Evolutionary conservation across 2,329 filamentous ascomycete genomes (phyloP).

Genomic region (Paraphaeosphaeria minitans): DNA sequence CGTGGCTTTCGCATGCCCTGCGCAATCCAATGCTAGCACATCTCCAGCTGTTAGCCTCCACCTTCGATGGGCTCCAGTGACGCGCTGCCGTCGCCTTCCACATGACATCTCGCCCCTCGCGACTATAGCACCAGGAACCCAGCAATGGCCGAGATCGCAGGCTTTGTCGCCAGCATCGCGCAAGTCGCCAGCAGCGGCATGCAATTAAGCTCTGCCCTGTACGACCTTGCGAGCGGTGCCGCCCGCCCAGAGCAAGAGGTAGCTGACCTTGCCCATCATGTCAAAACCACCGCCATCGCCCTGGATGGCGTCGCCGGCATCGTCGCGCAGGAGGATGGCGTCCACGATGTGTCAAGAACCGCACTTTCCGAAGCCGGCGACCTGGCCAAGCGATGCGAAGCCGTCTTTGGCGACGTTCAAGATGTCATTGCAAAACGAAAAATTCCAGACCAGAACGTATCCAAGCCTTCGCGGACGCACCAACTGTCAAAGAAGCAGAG

Average conservation of each 20-base stretch:
- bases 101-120: slow-evolving; percentile 8
- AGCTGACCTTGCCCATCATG: slow-evolving; percentile 30
- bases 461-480: slow-evolving; percentile 18
- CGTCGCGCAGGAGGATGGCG: slow-evolving; percentile 23
- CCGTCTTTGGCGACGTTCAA: slow-evolving; percentile 32
- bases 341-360: slow-evolving; percentile 23
- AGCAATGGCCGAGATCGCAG: slow-evolving; percentile 32
- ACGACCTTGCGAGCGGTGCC: slow-evolving; percentile 27
- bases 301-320: slow-evolving; percentile 30
- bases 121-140: slow-evolving; percentile 1
- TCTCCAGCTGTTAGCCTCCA: background rate
- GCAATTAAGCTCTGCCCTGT: slow-evolving; percentile 30
- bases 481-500: slow-evolving; percentile 34
- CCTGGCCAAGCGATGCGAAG: slow-evolving; percentile 31
- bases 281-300: slow-evolving; percentile 31
- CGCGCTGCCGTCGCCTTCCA: slow-evolving; percentile 5
- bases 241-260: slow-evolving; percentile 31
- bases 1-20: background rate
- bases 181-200: slow-evolving; percentile 31
- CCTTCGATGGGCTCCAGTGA: slow-evolving; percentile 2
- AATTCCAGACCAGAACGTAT: slow-evolving; percentile 21
- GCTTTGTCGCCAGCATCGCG: slow-evolving; percentile 32
- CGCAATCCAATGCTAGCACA: slow-evolving; percentile 2
- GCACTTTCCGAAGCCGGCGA: slow-evolving; percentile 30
- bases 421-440: slow-evolving; percentile 29